Evolutionary conservation across 169 alveolate species (phyloP).

Genomic region (Plasmodium chabaudi): DNA sequence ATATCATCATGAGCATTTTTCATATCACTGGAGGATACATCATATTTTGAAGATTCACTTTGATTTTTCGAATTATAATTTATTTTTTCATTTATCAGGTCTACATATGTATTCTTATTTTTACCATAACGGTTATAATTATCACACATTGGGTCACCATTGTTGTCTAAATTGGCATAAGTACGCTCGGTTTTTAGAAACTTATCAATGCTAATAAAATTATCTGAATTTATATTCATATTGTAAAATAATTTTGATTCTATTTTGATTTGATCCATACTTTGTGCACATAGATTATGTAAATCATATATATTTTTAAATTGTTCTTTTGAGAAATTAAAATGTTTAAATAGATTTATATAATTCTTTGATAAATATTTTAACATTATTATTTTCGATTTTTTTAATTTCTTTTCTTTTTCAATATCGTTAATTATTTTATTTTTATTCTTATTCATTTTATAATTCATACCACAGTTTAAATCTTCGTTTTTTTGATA

Average conservation of each 20-base stretch:
- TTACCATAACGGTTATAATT: too few relatives aligned
- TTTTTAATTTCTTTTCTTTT: slow-evolving; percentile 25
- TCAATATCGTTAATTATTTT: slow-evolving; percentile 23
- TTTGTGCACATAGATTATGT: slow-evolving; percentile 15
- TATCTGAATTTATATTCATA: background rate
- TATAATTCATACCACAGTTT: background rate
- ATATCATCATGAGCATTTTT: too few relatives aligned
- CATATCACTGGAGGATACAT: too few relatives aligned
- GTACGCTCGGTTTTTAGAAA: background rate
- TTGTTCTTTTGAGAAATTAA: slow-evolving; percentile 4
- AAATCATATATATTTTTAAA: slow-evolving; percentile 19
- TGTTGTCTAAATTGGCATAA: too few relatives aligned
- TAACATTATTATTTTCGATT: slow-evolving; percentile 24
- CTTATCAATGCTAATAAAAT: slow-evolving; percentile 6
- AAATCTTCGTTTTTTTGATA: slow-evolving; percentile 2
- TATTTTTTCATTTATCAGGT: too few relatives aligned
- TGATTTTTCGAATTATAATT: too few relatives aligned
- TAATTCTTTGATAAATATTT: slow-evolving; percentile 35
- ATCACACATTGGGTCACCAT: too few relatives aligned
- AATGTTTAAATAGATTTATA: slow-evolving; percentile 15
- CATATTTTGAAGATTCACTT: too few relatives aligned
- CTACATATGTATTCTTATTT: too few relatives aligned
- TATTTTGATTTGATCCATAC: background rate
- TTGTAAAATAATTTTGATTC: slow-evolving; percentile 15
- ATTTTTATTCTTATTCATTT: slow-evolving; percentile 2